These are phyloP conservation scores for Neurospora sp. DNA, from an alignment of 495 filamentous ascomycete species.

Conservation along the genomic window DNA sequence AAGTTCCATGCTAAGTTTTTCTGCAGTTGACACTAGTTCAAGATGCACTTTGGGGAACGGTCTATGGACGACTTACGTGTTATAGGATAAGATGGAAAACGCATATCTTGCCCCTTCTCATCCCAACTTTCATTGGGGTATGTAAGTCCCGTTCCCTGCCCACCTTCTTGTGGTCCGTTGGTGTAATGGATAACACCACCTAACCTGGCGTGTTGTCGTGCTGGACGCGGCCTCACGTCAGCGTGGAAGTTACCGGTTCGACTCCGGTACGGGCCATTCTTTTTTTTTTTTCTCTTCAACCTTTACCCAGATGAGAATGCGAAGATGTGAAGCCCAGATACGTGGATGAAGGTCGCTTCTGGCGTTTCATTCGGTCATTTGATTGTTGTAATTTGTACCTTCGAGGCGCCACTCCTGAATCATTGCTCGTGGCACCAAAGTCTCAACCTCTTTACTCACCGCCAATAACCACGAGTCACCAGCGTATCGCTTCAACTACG, in stretches of 20 bases:
- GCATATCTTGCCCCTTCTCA: not conserved
- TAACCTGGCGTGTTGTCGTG: no score
- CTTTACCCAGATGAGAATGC: not conserved
- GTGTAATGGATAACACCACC: no score
- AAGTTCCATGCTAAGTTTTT: not conserved
- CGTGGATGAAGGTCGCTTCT: not conserved
- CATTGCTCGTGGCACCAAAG: not conserved
- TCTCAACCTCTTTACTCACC: not conserved
- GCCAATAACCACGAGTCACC: not conserved
- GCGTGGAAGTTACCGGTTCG: no score
- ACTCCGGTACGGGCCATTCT: not conserved
- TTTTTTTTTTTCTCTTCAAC: not conserved
- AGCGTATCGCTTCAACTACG: not conserved
- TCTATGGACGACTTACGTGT: not conserved
- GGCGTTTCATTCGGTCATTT: not conserved
- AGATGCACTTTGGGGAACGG: not conserved
- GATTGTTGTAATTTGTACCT: not conserved
- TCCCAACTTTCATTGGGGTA: not conserved
- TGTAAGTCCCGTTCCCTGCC: no score
- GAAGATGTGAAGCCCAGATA: not conserved
- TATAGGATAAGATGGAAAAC: not conserved
- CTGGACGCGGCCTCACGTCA: no score
- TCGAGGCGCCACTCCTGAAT: not conserved
- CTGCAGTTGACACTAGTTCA: not conserved
- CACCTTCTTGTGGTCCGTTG: no score